These are phyloP conservation scores for Pichia terricola DNA, from an alignment of 1,139 yeast genomes.

Conservation along the genomic window DNA sequence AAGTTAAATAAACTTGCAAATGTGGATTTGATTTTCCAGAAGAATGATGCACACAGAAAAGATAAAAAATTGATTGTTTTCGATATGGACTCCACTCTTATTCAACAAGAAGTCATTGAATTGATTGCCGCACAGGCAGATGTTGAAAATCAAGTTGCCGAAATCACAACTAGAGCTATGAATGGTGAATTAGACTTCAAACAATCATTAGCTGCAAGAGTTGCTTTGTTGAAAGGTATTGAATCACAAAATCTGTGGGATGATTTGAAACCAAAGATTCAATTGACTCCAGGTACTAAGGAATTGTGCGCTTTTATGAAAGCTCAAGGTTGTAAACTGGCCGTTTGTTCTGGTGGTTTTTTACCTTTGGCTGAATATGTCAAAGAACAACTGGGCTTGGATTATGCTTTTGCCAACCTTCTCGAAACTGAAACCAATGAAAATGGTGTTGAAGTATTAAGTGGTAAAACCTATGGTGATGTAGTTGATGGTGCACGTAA, in stretches of 20 bases:
- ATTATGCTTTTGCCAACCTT: slow-evolving; percentile 83
- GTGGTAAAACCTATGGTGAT: slow-evolving; percentile 56
- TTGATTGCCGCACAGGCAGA: slow-evolving; percentile 83
- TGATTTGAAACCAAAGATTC: slow-evolving; percentile 58
- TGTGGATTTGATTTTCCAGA: slow-evolving; percentile 41
- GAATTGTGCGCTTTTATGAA: slow-evolving; percentile 60
- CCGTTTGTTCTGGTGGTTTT: slow-evolving; percentile 93
- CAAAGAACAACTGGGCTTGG: slow-evolving; percentile 57
- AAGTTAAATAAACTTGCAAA: slow-evolving; percentile 10
- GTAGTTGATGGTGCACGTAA: slow-evolving; percentile 82
- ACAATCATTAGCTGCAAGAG: slow-evolving; percentile 70
- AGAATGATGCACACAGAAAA: slow-evolving; percentile 29
- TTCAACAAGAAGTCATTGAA: slow-evolving; percentile 94
- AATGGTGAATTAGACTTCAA: slow-evolving; percentile 91
- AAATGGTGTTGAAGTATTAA: slow-evolving; percentile 43
- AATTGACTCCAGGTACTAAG: slow-evolving; percentile 74
- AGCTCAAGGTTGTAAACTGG: slow-evolving; percentile 55
- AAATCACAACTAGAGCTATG: slow-evolving; percentile 92
- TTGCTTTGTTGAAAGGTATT: slow-evolving; percentile 69
- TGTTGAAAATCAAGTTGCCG: slow-evolving; percentile 66
- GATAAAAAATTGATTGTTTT: slow-evolving; percentile 67
- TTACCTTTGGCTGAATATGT: slow-evolving; percentile 77
- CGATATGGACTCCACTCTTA: slow-evolving; percentile 97
- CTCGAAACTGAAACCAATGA: slow-evolving; percentile 45
- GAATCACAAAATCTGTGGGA: slow-evolving; percentile 68